Conservation (phyloP, 1,139 yeast genomes). For the Suhomyces bokatorum region DNA sequence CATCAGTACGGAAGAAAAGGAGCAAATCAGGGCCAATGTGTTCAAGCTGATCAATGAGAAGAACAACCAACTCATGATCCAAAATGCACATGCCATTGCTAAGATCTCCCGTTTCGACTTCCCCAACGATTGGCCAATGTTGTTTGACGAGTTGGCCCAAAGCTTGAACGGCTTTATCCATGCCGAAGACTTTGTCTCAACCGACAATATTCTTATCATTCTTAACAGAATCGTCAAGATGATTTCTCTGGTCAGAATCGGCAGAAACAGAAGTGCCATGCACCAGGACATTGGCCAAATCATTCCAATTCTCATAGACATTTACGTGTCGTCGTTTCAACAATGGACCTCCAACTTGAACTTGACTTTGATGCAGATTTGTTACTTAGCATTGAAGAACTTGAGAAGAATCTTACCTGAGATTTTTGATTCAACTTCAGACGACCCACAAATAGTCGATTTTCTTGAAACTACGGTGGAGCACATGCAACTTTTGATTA, state of each 20-base stretch:
- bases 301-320: slow-evolving; percentile 56
- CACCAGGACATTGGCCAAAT: slow-evolving; percentile 68
- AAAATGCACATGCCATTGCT: slow-evolving; percentile 81
- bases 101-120: slow-evolving; percentile 80
- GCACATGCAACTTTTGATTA: slow-evolving; percentile 60
- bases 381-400: slow-evolving; percentile 75
- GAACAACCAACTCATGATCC: slow-evolving; percentile 71
- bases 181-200: slow-evolving; percentile 48
- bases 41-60: slow-evolving; percentile 66
- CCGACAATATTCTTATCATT: slow-evolving; percentile 64
- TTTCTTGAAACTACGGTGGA: slow-evolving; percentile 58
- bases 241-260: slow-evolving; percentile 74
- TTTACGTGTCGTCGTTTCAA: slow-evolving; percentile 60
- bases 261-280: slow-evolving; percentile 77
- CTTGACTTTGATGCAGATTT: slow-evolving; percentile 59
- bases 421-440: slow-evolving; percentile 67
- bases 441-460: slow-evolving; percentile 56
- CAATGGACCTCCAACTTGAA: slow-evolving; percentile 57
- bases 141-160: slow-evolving; percentile 61
- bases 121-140: slow-evolving; percentile 81
- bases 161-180: slow-evolving; percentile 45
- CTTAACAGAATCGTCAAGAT: slow-evolving; percentile 77
- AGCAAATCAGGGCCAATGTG: slow-evolving; percentile 56
- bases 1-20: slow-evolving; percentile 68
- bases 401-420: slow-evolving; percentile 73